phyloP scores from a whole-genome alignment of 2,329 filamentous ascomycete species.

The Calonectria leucothoes region DNA sequence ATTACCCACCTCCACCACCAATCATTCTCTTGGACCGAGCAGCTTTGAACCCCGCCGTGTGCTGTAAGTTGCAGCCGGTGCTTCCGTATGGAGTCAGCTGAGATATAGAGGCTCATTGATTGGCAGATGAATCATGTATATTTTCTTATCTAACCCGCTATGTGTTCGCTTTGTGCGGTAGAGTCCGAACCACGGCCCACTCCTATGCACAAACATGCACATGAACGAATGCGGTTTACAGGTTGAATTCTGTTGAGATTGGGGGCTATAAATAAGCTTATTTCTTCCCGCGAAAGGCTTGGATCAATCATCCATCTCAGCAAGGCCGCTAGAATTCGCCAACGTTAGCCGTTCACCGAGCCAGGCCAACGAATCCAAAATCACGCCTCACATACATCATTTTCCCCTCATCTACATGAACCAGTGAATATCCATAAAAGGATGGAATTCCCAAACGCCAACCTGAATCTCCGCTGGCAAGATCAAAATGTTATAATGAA shows the following conservation, averaged over 20 bases:
- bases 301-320: not conserved
- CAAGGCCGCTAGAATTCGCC: too few relatives aligned
- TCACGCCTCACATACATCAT: not conserved
- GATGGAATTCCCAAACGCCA: conserved; percentile 21
- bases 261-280: not conserved
- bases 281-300: not conserved
- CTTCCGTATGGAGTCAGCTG: not conserved
- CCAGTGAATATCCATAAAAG: not conserved
- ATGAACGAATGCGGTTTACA: not conserved
- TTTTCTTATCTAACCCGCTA: not conserved
- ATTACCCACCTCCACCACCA: too few relatives aligned
- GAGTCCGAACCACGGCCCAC: not conserved
- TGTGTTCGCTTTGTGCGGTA: not conserved
- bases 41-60: not conserved
- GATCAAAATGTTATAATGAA: conserved; percentile 31
- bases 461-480: conserved; percentile 30
- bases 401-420: not conserved
- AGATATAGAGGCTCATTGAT: not conserved
- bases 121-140: not conserved
- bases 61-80: not conserved
- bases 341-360: not conserved
- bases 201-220: not conserved
- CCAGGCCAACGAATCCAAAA: not conserved
- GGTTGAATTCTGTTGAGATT: not conserved
- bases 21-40: too few relatives aligned